Evolutionary conservation across 441 rosid genomes (phyloP).

Genomic region (Pelargonium australe): DNA sequence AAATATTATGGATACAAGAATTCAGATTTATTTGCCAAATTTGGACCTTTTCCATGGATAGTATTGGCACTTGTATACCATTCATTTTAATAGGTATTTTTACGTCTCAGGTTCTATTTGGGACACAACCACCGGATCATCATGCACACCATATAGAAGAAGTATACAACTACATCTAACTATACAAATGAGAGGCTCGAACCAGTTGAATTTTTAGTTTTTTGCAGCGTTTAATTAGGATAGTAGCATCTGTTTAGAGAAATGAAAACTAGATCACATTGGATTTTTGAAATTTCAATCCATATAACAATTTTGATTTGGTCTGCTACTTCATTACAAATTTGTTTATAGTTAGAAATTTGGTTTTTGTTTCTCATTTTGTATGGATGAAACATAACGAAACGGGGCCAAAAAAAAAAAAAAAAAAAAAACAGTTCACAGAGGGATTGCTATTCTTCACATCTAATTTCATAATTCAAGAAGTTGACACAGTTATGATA

Average conservation of each 20-base stretch:
- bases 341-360: neutral
- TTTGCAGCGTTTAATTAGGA: neutral
- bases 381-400: no score
- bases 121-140: no score
- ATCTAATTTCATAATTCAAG: no score
- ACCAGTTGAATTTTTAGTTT: neutral
- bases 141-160: neutral
- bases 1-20: conserved; percentile 1
- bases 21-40: neutral
- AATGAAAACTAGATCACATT: neutral
- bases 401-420: no score
- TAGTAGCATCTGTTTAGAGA: neutral
- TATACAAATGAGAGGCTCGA: neutral
- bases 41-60: neutral
- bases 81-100: no score
- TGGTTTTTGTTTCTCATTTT: neutral
- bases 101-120: no score
- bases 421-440: no score
- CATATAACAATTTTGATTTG: neutral
- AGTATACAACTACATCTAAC: neutral
- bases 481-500: no score
- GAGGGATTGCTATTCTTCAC: no score
- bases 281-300: neutral
- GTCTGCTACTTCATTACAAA: neutral
- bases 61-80: neutral